Evolutionary conservation across 2,329 filamentous ascomycete genomes (phyloP).

Genomic region (Anisogramma anomala): DNA sequence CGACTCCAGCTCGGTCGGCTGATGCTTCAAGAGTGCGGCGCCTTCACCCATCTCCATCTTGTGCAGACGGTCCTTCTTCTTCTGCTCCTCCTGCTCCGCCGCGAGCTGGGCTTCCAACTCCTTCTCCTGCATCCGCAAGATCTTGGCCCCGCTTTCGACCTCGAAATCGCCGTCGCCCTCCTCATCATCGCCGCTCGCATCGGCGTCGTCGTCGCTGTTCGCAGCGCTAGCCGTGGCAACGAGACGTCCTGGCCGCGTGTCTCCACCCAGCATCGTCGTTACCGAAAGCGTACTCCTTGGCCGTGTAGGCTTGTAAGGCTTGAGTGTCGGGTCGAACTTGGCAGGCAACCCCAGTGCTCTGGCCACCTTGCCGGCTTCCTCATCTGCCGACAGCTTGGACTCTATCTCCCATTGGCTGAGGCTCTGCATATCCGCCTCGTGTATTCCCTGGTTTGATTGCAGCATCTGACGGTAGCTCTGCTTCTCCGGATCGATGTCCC

Average conservation of each 20-base stretch:
- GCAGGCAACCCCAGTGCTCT: constrained; percentile 51
- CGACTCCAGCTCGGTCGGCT: constrained; percentile 14
- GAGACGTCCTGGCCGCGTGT: constrained; percentile 11
- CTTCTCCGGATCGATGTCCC: constrained; percentile 62
- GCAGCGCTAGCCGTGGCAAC: constrained; percentile 15
- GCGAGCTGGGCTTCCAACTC: constrained; percentile 26
- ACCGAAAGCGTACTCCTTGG: constrained; percentile 18
- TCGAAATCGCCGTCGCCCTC: constrained; percentile 34
- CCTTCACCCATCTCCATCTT: constrained; percentile 50
- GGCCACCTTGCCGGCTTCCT: constrained; percentile 54
- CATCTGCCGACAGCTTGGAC: constrained; percentile 42
- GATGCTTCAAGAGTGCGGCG: constrained; percentile 31
- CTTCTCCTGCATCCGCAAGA: constrained; percentile 33
- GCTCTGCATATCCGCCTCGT: constrained; percentile 46
- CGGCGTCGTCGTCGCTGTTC: constrained; percentile 16
- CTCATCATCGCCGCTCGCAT: constrained; percentile 22
- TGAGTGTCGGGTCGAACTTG: constrained; percentile 52
- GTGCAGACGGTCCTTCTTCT: constrained; percentile 44
- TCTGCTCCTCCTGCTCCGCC: constrained; percentile 22
- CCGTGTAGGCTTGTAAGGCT: constrained; percentile 32
- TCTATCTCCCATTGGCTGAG: constrained; percentile 44
- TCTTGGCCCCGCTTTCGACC: constrained; percentile 27
- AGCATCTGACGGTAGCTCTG: constrained; percentile 71
- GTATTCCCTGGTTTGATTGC: constrained; percentile 45
- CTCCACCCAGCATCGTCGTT: constrained; percentile 15